Conservation (phyloP, 1,284 basidiomycete species). For the Cryptococcus wingfieldii region DNA sequence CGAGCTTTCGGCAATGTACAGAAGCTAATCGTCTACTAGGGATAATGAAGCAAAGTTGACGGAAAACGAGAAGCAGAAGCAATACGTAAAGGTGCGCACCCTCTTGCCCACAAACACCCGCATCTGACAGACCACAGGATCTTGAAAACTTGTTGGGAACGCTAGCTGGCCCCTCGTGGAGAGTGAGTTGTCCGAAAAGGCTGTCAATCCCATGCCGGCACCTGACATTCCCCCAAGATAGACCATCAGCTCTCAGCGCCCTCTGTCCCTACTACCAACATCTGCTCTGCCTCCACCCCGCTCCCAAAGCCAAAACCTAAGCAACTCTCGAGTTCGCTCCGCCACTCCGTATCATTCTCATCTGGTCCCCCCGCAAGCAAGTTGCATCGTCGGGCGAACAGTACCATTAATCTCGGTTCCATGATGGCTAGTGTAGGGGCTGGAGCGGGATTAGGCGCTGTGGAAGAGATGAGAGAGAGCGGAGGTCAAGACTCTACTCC, state of each 20-base stretch:
- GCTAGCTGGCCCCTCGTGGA: conserved; percentile 27
- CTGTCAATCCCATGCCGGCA: background rate
- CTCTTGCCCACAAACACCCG: background rate
- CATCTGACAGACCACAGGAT: conserved; percentile 9
- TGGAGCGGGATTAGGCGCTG: background rate
- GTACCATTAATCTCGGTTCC: conserved; percentile 5
- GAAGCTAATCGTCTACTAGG: conserved; percentile 10
- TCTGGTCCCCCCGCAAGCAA: conserved; percentile 1
- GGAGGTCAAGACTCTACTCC: conserved; percentile 14
- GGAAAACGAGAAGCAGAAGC: conserved; percentile 27
- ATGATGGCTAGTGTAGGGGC: background rate
- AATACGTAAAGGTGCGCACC: conserved; percentile 31
- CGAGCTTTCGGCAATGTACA: background rate
- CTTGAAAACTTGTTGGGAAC: conserved; percentile 31
- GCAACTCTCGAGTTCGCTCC: conserved; percentile 2
- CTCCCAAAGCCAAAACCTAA: conserved; percentile 20
- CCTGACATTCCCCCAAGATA: conserved; percentile 1
- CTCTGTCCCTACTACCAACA: conserved; percentile 5
- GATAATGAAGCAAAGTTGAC: conserved; percentile 38
- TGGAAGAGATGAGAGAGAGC: conserved; percentile 11
- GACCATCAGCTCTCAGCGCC: conserved; percentile 14
- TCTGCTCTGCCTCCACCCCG: conserved; percentile 17
- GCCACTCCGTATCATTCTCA: conserved; percentile 22
- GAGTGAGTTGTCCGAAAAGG: conserved; percentile 11
- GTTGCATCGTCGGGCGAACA: conserved; percentile 8